Evolutionary conservation across 2,329 filamentous ascomycete species (phyloP), one percentile per base, ranked within the genome.

Genomic region (Aureobasidium melanogenum): DNA sequence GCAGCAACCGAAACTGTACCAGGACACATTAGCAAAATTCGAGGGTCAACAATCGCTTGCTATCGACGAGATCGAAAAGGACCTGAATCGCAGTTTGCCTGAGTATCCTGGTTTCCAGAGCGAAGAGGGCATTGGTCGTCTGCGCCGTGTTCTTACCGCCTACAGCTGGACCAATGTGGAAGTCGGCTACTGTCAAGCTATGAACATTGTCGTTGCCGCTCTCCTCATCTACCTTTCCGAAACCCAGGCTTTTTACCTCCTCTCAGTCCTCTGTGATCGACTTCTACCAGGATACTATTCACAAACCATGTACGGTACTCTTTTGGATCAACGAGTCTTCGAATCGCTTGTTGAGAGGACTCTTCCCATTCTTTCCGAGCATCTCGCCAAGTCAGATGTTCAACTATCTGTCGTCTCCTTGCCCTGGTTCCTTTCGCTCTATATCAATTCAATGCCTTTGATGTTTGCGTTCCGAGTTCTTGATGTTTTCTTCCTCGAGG

Each of bases 151-250:
- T 39, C 80, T 99, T 60, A 97, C 93, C 1, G 94, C 94, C 5
- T 99, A 99, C 77, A 97, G 92, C 76, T 99, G 94, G 94, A 89
- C 88, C 52, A 94, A 99, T 69, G 84, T 89, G 58, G 91, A 97
- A 66, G 92, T 99, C 60, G 94, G 94, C 66, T 99, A 99, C 75
- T 99, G 94, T 74, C 94, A 99, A 76, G 94, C 94, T 64, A 99
- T 99, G 94, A 99, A 99, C 74, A 99, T 99, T 67, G 94, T 99
- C 36, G 93, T 97, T 60, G 94, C 94, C 19, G 94, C 94, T n/a
- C 79, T 99, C 62, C 82, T 99, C 68, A 99, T 99, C 80, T 97
- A 97, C 79, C 96, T 96, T 86, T 97, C 92, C 9, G 94, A 99
- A 75, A 76, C 88, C 0, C 94, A 99, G 75, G 94, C 94, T 1